These are phyloP conservation scores for Talaromyces sp. DNA, from an alignment of 2,329 filamentous ascomycete species.

Conservation along the genomic window DNA sequence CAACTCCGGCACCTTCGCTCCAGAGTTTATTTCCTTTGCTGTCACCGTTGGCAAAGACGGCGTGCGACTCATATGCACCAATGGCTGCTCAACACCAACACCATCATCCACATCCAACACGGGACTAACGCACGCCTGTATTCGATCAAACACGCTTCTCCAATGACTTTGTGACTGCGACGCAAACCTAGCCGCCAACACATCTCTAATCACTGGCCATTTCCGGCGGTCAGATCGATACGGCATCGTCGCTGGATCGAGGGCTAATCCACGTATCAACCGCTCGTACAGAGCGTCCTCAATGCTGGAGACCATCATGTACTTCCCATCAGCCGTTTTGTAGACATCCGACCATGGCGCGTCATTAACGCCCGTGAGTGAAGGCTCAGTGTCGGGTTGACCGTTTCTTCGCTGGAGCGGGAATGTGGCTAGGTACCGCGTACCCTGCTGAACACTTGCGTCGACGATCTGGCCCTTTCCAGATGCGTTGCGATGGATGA, in stretches of 20 bases:
- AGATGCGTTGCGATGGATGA: slow-evolving; percentile 11
- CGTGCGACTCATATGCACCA: slow-evolving; percentile 18
- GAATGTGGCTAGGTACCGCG: slow-evolving; percentile 16
- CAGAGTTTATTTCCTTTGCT: neutral
- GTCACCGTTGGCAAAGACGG: slow-evolving; percentile 10
- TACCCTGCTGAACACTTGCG: slow-evolving; percentile 19
- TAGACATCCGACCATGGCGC: slow-evolving; percentile 18
- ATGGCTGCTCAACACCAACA: neutral
- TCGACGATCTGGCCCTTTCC: slow-evolving; percentile 20
- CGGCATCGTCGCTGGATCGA: slow-evolving; percentile 1
- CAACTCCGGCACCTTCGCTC: slow-evolving; percentile 6
- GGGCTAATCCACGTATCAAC: slow-evolving; percentile 13
- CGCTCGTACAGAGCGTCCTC: slow-evolving; percentile 16
- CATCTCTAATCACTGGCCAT: slow-evolving; percentile 15
- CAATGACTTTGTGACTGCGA: slow-evolving; percentile 13
- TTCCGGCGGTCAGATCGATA: slow-evolving; percentile 12
- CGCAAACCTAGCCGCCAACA: slow-evolving; percentile 6
- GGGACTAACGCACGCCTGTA: slow-evolving; percentile 17
- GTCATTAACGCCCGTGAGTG: slow-evolving; percentile 8
- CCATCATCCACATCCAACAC: slow-evolving; percentile 17
- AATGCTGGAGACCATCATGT: slow-evolving; percentile 17
- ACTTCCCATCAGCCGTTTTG: slow-evolving; percentile 16
- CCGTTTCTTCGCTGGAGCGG: slow-evolving; percentile 16
- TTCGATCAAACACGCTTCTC: slow-evolving; percentile 14
- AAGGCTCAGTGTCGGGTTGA: slow-evolving; percentile 13